These are phyloP conservation scores for Mucor irregularis DNA, from an alignment of 371 early-diverging fungal genomes.

Conservation along the genomic window DNA sequence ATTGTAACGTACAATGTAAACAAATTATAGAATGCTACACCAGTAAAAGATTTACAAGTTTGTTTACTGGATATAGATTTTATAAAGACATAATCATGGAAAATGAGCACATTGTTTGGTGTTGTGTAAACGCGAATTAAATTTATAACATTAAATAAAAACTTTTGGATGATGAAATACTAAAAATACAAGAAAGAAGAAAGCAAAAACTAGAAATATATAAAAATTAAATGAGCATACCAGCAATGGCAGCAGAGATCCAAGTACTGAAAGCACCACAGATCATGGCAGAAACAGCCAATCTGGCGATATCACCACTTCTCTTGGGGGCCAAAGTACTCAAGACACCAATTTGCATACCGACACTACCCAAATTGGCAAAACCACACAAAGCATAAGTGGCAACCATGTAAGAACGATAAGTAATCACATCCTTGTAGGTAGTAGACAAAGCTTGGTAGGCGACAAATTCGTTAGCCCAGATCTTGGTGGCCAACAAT, in stretches of 20 bases:
- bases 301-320: slow-evolving; percentile 69
- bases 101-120: too few species aligned
- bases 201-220: background rate
- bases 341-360: slow-evolving; percentile 83
- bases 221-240: slow-evolving; percentile 65
- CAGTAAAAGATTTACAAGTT: too few species aligned
- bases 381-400: slow-evolving; percentile 89
- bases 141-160: too few species aligned
- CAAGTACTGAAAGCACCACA: slow-evolving; percentile 83
- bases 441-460: slow-evolving; percentile 54
- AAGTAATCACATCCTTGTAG: slow-evolving; percentile 28
- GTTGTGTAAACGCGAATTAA: too few species aligned
- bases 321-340: slow-evolving; percentile 84
- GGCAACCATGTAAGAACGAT: slow-evolving; percentile 55
- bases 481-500: slow-evolving; percentile 84
- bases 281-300: slow-evolving; percentile 82
- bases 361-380: slow-evolving; percentile 86
- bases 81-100: too few species aligned
- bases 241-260: slow-evolving; percentile 85
- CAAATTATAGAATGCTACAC: too few species aligned
- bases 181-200: slow-evolving; percentile 1
- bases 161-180: too few species aligned
- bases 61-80: too few species aligned
- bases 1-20: too few species aligned
- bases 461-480: slow-evolving; percentile 92